Evolutionary conservation across 768 basidiomycete genomes (phyloP).

Genomic region (Suillus placidus): DNA sequence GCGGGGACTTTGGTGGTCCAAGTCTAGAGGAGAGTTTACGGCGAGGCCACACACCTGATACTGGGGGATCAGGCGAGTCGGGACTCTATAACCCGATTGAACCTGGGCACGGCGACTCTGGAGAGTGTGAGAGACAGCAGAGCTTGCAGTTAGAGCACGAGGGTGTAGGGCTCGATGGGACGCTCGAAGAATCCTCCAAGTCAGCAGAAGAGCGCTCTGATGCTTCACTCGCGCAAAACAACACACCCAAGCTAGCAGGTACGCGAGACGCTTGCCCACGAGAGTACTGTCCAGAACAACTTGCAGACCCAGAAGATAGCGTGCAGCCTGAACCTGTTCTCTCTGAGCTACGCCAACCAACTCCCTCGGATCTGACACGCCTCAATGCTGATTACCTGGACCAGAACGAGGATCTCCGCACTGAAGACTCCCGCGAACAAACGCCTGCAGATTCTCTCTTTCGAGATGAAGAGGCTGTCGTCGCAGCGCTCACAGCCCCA

Average conservation of each 20-base stretch:
- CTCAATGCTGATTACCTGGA: background rate
- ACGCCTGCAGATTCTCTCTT: background rate
- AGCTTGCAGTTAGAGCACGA: background rate
- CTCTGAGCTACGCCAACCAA: background rate
- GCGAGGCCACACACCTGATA: background rate
- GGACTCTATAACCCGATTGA: background rate
- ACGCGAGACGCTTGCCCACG: background rate
- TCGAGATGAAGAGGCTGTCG: background rate
- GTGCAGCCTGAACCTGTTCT: background rate
- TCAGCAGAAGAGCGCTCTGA: background rate
- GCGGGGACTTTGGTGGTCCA: background rate
- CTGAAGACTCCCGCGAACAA: background rate
- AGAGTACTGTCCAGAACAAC: background rate
- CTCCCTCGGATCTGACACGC: background rate
- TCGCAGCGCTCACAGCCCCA: background rate
- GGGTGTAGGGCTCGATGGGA: background rate
- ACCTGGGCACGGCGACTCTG: background rate
- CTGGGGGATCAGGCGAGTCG: background rate
- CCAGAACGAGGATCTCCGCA: background rate
- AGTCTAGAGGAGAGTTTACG: background rate
- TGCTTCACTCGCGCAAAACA: no score
- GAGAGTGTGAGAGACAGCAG: background rate
- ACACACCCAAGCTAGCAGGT: background rate
- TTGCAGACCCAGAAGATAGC: background rate
- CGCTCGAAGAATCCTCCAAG: background rate